Base-by-base conservation (phyloP, 2,329 filamentous ascomycete species). In the Mycosphaerella sp. region DNA sequence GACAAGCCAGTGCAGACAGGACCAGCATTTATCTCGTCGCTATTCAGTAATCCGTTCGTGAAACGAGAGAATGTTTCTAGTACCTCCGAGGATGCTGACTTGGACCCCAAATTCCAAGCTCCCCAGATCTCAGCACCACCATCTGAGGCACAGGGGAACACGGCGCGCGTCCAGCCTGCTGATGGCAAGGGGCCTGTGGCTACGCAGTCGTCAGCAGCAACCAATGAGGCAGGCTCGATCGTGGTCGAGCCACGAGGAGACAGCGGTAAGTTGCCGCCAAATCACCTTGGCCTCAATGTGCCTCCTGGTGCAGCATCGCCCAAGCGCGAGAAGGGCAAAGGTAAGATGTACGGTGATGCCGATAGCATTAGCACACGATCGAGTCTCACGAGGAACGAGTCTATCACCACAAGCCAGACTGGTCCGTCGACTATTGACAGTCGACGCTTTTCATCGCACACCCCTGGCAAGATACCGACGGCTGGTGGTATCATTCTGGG, bases 281-380 rank as follows among this genome's bases (percentile, higher is more conserved):
- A 51, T 14, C 48, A 51, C 26, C 29, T 51, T 21, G 48, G 48
- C 14, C 10, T 41, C 36, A 40, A 51, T 9, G 48, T 51, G 11
- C 48, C 48, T 17, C 48, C 48, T 34, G 48, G 48, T 4, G 38
- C 53, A 21, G 38, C 48, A 26, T 46, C 39, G 31, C 53, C 53
- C 8, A 51, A 51, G 45, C 49, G 49, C 10, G 55, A 54, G n/a
- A 54, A 54, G 23, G 55, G 51, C 8, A 57, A 54, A 43, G 55
- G 55, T 34, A 57, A 48, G 43, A 43, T 52, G 2, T 50, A 50
- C 23, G 51, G 48, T 38, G 38, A 55, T 31, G 26, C 48, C 31
- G 53, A 55, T 39, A 55, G 47, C 31, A 46, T 42, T 31, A 55
- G 53, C 48, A 51, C 53, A 9, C 49, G 53, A 48, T 55, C 53